These are phyloP conservation scores for Colletotrichum abscissum DNA, from an alignment of 2,329 filamentous ascomycete species.

Conservation along the genomic window DNA sequence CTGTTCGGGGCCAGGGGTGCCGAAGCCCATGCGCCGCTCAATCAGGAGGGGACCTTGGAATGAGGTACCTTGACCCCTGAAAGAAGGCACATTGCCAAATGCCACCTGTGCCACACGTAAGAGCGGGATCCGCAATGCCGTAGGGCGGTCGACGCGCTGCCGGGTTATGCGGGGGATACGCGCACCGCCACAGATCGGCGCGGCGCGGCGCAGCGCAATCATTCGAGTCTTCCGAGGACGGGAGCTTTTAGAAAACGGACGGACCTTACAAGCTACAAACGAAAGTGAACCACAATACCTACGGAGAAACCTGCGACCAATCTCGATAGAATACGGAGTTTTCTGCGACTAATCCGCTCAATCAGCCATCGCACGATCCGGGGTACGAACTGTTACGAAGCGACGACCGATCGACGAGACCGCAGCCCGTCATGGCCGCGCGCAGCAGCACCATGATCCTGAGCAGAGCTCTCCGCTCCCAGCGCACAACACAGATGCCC, in stretches of 20 bases:
- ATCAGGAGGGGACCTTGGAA: neutral
- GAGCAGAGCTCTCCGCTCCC: conserved; percentile 18
- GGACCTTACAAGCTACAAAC: neutral
- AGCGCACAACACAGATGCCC: conserved; percentile 8
- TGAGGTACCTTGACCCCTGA: neutral
- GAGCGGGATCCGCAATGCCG: conserved; percentile 3
- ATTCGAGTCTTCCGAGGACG: neutral
- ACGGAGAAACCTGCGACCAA: neutral
- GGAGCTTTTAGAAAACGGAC: neutral
- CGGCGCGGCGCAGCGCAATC: conserved; percentile 2
- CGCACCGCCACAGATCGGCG: conserved; percentile 34
- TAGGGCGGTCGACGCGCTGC: conserved; percentile 9
- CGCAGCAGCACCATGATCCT: conserved; percentile 17
- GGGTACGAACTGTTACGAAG: neutral
- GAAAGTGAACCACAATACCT: neutral
- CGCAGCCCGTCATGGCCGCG: conserved; percentile 14
- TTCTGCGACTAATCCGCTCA: too few relatives aligned
- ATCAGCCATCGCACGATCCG: too few relatives aligned
- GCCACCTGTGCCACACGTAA: conserved; percentile 20
- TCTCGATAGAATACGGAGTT: neutral
- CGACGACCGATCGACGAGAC: neutral
- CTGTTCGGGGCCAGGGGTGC: conserved; percentile 22
- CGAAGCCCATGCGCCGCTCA: conserved; percentile 4
- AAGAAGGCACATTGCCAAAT: neutral
- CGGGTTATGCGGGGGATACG: conserved; percentile 19